Percentiles rank a stretch among this genome's conserved stretches.
These are phyloP conservation scores for Hapsidospora chrysogenum DNA, from an alignment of 495 filamentous ascomycete species.

Conservation along the genomic window DNA sequence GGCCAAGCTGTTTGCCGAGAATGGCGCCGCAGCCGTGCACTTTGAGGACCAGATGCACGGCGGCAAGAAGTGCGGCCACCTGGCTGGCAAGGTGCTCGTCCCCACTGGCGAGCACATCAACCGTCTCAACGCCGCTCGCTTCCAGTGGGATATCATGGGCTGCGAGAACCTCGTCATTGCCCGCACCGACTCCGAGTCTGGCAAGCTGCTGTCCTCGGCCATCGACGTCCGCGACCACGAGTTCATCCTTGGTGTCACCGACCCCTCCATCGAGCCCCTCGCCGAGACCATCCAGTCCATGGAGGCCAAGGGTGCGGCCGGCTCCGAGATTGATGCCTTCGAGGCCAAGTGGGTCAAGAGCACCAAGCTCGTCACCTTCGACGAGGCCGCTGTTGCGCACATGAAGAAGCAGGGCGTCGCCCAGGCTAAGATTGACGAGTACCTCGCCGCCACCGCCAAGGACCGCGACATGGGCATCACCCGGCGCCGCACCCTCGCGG, in stretches of 20 bases:
- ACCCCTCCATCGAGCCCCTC: slow-evolving; percentile 53
- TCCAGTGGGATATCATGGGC: slow-evolving; percentile 98
- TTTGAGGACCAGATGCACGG: slow-evolving; percentile 97
- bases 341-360: slow-evolving; percentile 83
- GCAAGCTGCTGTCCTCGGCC: slow-evolving; percentile 72
- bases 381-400: slow-evolving; percentile 72
- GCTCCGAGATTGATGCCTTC: slow-evolving; percentile 64
- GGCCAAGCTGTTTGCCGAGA: slow-evolving; percentile 96
- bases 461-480: slow-evolving; percentile 61
- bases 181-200: slow-evolving; percentile 87
- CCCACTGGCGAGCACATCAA: slow-evolving; percentile 94
- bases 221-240: slow-evolving; percentile 92
- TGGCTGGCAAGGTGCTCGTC: slow-evolving; percentile 92
- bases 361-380: slow-evolving; percentile 76
- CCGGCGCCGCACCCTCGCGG: slow-evolving; percentile 54
- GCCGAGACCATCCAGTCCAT: slow-evolving; percentile 83
- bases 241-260: slow-evolving; percentile 76
- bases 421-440: slow-evolving; percentile 44
- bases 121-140: slow-evolving; percentile 74
- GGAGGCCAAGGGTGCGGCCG: slow-evolving; percentile 61
- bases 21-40: slow-evolving; percentile 89
- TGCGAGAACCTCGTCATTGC: slow-evolving; percentile 87
- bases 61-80: slow-evolving; percentile 95
- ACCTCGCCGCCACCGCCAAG: slow-evolving; percentile 37
- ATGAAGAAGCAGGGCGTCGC: slow-evolving; percentile 44